These are phyloP conservation scores for Termitomyces sp. DNA, from an alignment of 768 basidiomycete species.

Conservation along the genomic window DNA sequence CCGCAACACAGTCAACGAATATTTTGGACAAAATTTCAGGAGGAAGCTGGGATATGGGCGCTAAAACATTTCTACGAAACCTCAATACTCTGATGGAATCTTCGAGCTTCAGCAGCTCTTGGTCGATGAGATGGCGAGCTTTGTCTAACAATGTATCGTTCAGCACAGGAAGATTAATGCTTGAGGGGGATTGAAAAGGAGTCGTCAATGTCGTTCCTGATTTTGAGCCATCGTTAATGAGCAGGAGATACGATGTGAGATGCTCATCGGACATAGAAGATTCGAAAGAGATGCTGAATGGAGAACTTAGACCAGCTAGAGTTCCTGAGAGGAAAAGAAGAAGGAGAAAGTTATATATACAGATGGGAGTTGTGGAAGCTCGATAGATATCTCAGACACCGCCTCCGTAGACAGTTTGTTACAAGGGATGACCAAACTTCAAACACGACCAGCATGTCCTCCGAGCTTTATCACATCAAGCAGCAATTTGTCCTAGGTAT, in stretches of 20 bases:
- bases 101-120: conserved; percentile 28
- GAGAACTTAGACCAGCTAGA: conserved; percentile 28
- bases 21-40: conserved; percentile 36
- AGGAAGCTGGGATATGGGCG: conserved; percentile 35
- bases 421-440: conserved; percentile 4
- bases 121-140: conserved; percentile 30
- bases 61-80: conserved; percentile 29
- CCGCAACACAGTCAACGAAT: conserved; percentile 24
- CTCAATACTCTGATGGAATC: conserved; percentile 29
- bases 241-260: background rate
- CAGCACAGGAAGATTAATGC: conserved; percentile 11
- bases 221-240: background rate
- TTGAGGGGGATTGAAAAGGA: conserved; percentile 9
- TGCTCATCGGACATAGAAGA: conserved; percentile 14
- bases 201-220: conserved; percentile 16
- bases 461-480: conserved; percentile 62
- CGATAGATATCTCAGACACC: background rate
- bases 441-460: conserved; percentile 27
- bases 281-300: conserved; percentile 6
- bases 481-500: conserved; percentile 75
- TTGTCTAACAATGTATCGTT: conserved; percentile 13
- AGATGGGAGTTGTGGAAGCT: conserved; percentile 1
- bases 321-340: conserved; percentile 14
- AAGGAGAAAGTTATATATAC: conserved; percentile 6
- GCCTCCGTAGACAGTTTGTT: conserved; percentile 1